Percentiles rank a stretch among this genome's conserved stretches.
phyloP scores from a whole-genome alignment of 108 stramenopile species.

The Schizochytrium sp. region DNA sequence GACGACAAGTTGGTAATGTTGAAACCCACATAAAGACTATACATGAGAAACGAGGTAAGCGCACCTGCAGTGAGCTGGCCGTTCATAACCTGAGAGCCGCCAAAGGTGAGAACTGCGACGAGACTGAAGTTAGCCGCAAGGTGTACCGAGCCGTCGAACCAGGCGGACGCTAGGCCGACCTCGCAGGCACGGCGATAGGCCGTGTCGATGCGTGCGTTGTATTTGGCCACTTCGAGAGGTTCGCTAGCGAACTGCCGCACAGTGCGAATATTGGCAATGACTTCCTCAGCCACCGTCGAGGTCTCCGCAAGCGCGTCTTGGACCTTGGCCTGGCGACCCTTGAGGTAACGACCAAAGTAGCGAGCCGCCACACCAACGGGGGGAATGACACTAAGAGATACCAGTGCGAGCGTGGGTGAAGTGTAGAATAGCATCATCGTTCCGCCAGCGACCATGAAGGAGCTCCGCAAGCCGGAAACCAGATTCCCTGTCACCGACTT shows the following conservation, averaged over 20 bases:
- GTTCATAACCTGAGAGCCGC: constrained; percentile 59
- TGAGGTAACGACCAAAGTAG: neutral
- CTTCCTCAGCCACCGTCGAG: constrained; percentile 54
- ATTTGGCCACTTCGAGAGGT: constrained; percentile 50
- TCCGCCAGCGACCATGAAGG: constrained; percentile 37
- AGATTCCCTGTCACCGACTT: constrained; percentile 65
- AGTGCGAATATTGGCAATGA: constrained; percentile 53
- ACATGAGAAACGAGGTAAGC: constrained; percentile 77
- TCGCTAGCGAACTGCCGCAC: constrained; percentile 67
- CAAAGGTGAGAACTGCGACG: constrained; percentile 64
- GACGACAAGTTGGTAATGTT: constrained; percentile 58
- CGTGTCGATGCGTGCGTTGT: constrained; percentile 38
- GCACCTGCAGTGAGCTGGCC: constrained; percentile 60
- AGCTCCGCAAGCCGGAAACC: constrained; percentile 36
- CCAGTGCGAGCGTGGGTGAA: constrained; percentile 59
- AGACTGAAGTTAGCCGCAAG: constrained; percentile 63
- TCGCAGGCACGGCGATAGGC: constrained; percentile 58
- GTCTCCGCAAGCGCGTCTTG: constrained; percentile 16
- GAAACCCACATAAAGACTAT: constrained; percentile 67
- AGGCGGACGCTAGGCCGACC: constrained; percentile 59
- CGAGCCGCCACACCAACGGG: constrained; percentile 54
- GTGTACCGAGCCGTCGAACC: constrained; percentile 63
- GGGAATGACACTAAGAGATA: constrained; percentile 61
- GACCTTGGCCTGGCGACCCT: neutral
- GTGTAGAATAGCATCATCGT: constrained; percentile 61